phyloP scores from a whole-genome alignment of 2,329 filamentous ascomycete species.

The Xylaria arbuscula region DNA sequence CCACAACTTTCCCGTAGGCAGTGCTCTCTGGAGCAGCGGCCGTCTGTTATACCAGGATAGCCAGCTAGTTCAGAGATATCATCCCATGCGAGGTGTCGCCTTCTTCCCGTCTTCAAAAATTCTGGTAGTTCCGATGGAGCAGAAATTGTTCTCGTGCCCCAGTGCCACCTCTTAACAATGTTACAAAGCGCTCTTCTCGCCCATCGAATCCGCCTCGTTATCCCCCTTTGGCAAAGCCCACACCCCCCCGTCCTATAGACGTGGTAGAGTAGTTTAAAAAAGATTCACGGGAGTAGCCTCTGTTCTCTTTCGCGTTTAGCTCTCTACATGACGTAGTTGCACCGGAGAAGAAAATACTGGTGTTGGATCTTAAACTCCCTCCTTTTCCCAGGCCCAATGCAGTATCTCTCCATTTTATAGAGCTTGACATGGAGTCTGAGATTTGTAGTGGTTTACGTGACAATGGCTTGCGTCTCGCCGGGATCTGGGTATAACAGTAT shows the following conservation, averaged over 20 bases:
- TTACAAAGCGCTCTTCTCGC: constrained; percentile 9
- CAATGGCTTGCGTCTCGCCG: constrained; percentile 14
- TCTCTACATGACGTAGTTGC: not conserved
- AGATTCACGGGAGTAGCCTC: constrained; percentile 30
- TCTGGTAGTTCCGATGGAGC: constrained; percentile 33
- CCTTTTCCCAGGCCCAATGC: constrained; percentile 32
- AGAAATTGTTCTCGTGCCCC: constrained; percentile 3
- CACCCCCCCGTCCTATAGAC: constrained; percentile 34
- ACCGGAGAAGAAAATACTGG: not conserved
- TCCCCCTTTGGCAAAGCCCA: constrained; percentile 32
- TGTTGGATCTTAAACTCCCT: not conserved
- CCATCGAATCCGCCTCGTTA: constrained; percentile 23
- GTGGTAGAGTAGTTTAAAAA: constrained; percentile 43
- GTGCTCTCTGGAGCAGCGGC: not conserved
- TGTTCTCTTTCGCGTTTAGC: constrained; percentile 1
- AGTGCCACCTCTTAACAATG: constrained; percentile 7
- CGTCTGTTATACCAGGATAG: constrained; percentile 5
- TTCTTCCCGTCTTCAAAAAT: constrained; percentile 33
- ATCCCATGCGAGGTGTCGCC: constrained; percentile 2
- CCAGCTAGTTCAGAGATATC: not conserved
- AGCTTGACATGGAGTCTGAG: not conserved
- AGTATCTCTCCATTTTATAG: constrained; percentile 13
- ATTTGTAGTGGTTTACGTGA: constrained; percentile 17
- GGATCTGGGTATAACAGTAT: constrained; percentile 26
- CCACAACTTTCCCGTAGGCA: constrained; percentile 12